Conservation (phyloP, 2,329 filamentous ascomycete genomes). For the Neonectria sp. region DNA sequence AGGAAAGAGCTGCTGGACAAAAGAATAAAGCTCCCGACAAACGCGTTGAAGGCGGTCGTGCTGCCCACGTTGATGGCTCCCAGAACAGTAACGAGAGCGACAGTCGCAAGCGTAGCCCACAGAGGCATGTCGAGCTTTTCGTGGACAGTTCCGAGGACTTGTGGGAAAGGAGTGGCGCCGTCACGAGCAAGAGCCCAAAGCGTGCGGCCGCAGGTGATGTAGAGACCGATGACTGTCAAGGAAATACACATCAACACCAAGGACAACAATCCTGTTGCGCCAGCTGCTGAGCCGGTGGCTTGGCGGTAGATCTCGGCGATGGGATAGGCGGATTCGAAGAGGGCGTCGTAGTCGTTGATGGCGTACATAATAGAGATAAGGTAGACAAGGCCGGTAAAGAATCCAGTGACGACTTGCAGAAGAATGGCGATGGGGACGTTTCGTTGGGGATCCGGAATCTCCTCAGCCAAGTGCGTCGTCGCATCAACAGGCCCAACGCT, state of each 20-base stretch:
- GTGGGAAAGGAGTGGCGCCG: conserved; percentile 54
- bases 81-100: conserved; percentile 63
- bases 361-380: conserved; percentile 70
- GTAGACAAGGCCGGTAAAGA: conserved; percentile 67
- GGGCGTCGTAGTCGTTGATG: conserved; percentile 69
- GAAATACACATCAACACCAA: conserved; percentile 58
- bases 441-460: conserved; percentile 67
- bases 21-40: conserved; percentile 67
- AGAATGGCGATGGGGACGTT: conserved; percentile 70
- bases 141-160: conserved; percentile 49
- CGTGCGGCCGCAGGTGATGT: conserved; percentile 57
- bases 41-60: conserved; percentile 76
- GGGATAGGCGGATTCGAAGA: conserved; percentile 68
- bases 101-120: conserved; percentile 65
- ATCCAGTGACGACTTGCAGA: conserved; percentile 65
- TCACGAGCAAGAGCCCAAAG: conserved; percentile 60
- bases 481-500: conserved; percentile 77
- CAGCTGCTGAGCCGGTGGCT: conserved; percentile 66
- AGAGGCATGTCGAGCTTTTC: conserved; percentile 53
- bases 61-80: conserved; percentile 77
- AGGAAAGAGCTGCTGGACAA: conserved; percentile 64
- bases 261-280: conserved; percentile 65
- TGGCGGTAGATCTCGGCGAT: conserved; percentile 77
- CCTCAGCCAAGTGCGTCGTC: conserved; percentile 75
- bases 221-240: conserved; percentile 53